Evolutionary conservation across 2,329 filamentous ascomycete species (phyloP).

Genomic region (Sphaerulina musiva): DNA sequence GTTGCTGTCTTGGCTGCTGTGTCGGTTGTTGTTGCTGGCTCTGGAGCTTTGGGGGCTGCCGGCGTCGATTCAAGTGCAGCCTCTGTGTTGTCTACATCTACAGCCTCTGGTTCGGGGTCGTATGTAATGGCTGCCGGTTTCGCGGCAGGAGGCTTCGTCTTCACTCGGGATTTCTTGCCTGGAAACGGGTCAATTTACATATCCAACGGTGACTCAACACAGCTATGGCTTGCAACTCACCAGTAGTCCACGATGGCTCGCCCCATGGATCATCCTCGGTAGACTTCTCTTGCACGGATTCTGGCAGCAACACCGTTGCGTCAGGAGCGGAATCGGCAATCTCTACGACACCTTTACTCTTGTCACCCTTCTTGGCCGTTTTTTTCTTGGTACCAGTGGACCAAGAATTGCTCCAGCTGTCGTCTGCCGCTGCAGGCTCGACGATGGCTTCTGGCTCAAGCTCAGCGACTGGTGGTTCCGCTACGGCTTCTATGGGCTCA

Average conservation of each 20-base stretch:
- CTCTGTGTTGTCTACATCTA: conserved; percentile 30
- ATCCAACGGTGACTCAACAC: conserved; percentile 1
- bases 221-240: conserved; percentile 6
- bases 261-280: conserved; percentile 32
- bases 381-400: conserved; percentile 51
- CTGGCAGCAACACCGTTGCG: conserved; percentile 40
- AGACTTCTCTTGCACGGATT: conserved; percentile 34
- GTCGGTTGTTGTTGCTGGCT: conserved; percentile 39
- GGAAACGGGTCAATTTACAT: conserved; percentile 24
- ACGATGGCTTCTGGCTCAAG: conserved; percentile 43
- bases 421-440: conserved; percentile 43
- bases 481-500: conserved; percentile 15
- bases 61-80: conserved; percentile 11
- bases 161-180: conserved; percentile 49
- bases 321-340: conserved; percentile 29
- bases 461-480: conserved; percentile 17
- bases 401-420: conserved; percentile 50
- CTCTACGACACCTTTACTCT: conserved; percentile 39
- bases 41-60: conserved; percentile 8
- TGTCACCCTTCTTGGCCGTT: conserved; percentile 40
- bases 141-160: conserved; percentile 40
- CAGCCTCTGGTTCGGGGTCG: too few relatives aligned
- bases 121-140: too few relatives aligned
- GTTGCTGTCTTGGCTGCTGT: conserved; percentile 38
- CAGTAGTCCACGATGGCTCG: conserved; percentile 22